Base-by-base conservation (phyloP, 179 eudicot genomes). In the Spinacia oleracea region DNA sequence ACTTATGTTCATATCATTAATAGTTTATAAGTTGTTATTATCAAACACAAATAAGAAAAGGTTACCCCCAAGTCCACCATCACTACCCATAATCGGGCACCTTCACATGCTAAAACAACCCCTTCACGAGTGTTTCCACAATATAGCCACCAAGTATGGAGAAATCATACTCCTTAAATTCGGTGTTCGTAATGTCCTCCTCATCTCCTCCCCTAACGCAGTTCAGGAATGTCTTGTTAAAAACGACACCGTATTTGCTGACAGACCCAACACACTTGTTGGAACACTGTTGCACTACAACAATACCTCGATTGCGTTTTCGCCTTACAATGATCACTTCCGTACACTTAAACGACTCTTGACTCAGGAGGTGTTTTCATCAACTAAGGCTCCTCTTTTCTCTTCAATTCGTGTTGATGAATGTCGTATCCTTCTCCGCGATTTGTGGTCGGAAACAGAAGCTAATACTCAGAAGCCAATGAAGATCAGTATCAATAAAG, bases 201-300 rank as follows among this genome's bases (percentile, higher is more conserved):
- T 88, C 3, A 85, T 88, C 5, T 83, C 91, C 43, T 86, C 88
- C 35, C 88, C 88, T 4, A 70, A 82, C 1, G 84, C 86, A 0
- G 89, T 83, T 12, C 88, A 88, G 70, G 91, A 88, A 42, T 88
- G 91, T 76, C 82, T 88, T 20, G 48, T 69, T 16, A 84, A 81
- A 12, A 87, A 83, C 38, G 89, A 89, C 46, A 45, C 75, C 27
- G 27, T 77, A 11, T 88, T 89, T 58, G 92, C 90, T 45, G 73
- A 88, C 79, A 84, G 92, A 0, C 92, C 92, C 1, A 50, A 68
- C 14, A 46, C 85, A 18, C 78, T 88, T 7, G 77, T 71, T 16
- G 92, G 86, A 3, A 83, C 83, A 46, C 45, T 72, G 29, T 20
- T 86, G 18, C 88, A 87, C 55, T 83, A 85, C 64, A 77, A 89